A percentile compares a stretch with the other conserved stretches of the same genome.
Evolutionary conservation across 352 stramenopile species (phyloP).

Genomic region (Pythium aquatile): DNA sequence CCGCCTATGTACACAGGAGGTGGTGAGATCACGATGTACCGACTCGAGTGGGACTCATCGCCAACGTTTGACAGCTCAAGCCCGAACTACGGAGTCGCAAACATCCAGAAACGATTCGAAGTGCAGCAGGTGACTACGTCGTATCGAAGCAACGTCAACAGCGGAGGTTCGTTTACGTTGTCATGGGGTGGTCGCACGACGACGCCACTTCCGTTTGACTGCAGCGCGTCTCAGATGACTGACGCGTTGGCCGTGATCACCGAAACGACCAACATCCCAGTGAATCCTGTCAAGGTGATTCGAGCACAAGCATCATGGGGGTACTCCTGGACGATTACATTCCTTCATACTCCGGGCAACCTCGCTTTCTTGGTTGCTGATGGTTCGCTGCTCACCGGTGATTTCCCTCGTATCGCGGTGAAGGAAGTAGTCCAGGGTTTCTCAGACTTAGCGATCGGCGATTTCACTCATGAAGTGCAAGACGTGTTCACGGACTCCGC

Average conservation of each 20-base stretch:
- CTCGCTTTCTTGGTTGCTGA: constrained; percentile 86
- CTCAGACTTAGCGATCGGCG: constrained; percentile 86
- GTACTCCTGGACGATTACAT: constrained; percentile 92
- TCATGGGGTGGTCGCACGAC: constrained; percentile 87
- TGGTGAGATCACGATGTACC: constrained; percentile 87
- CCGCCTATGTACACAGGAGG: constrained; percentile 87
- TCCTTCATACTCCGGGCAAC: constrained; percentile 85
- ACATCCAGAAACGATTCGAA: constrained; percentile 87
- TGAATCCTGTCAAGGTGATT: constrained; percentile 79
- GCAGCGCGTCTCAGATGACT: constrained; percentile 59
- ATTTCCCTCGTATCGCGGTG: constrained; percentile 84
- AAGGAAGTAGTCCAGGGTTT: constrained; percentile 74
- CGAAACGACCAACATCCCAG: constrained; percentile 64
- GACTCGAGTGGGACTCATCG: constrained; percentile 90
- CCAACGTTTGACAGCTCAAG: constrained; percentile 80
- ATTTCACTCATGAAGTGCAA: constrained; percentile 95
- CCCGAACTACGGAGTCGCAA: constrained; percentile 77
- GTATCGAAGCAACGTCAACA: constrained; percentile 59
- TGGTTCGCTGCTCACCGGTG: constrained; percentile 77
- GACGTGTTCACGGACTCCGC: constrained; percentile 77
- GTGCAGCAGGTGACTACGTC: constrained; percentile 86
- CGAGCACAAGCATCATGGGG: constrained; percentile 67
- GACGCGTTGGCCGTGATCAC: constrained; percentile 80
- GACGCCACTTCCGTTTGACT: constrained; percentile 64
- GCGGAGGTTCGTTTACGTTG: constrained; percentile 90